Evolutionary conservation across 2,329 filamentous ascomycete species (phyloP).

Genomic region (Colletotrichum euphorbiae): DNA sequence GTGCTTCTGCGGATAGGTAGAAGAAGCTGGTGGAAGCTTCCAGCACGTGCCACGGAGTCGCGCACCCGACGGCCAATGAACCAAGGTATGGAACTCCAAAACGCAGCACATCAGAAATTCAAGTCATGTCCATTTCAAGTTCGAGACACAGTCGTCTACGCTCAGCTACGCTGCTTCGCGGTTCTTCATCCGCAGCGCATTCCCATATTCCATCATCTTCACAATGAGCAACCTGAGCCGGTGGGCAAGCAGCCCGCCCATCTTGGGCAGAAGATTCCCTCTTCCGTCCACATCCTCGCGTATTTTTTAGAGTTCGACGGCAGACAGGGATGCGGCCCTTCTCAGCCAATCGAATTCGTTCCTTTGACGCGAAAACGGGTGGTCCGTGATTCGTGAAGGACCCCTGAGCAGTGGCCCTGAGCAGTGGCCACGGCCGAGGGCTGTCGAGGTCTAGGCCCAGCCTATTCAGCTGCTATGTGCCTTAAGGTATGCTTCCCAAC

Average conservation of each 20-base stretch:
- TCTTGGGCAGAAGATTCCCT: background rate
- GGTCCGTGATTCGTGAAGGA: conserved; percentile 2
- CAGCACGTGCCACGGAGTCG: conserved; percentile 45
- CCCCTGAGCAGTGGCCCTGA: background rate
- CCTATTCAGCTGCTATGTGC: background rate
- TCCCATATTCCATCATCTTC: background rate
- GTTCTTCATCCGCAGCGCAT: background rate
- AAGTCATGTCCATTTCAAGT: no score
- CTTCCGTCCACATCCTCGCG: background rate
- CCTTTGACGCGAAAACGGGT: background rate
- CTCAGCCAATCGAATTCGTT: background rate
- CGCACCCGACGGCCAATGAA: background rate
- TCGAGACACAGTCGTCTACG: no score
- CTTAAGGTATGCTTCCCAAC: background rate
- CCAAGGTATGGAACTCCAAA: no score
- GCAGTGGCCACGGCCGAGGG: background rate
- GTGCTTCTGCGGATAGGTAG: conserved; percentile 34
- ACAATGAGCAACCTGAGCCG: background rate
- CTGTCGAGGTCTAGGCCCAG: background rate
- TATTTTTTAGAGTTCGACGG: conserved; percentile 22
- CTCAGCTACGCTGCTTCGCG: no score
- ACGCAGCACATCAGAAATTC: background rate
- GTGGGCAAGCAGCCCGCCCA: background rate
- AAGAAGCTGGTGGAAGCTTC: conserved; percentile 44
- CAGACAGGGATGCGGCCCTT: background rate